Evolutionary conservation across 1,284 basidiomycete species (phyloP).

Genomic region (Ganoderma lingzhi): DNA sequence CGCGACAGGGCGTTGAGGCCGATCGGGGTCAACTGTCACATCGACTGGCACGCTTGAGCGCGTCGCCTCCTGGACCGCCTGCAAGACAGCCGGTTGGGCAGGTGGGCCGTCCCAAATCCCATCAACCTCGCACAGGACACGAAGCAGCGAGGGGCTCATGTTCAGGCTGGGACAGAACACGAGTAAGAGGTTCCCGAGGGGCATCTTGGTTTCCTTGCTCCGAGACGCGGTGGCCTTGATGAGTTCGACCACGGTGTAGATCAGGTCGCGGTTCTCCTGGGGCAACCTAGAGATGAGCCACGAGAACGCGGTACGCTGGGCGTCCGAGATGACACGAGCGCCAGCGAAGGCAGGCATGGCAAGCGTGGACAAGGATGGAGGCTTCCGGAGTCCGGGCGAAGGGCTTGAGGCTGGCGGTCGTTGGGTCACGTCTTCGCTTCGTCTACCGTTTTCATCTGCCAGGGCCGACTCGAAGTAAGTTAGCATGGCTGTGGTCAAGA

Average conservation of each 20-base stretch:
- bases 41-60: not conserved
- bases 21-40: not conserved
- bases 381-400: slow-evolving; percentile 63
- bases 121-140: slow-evolving; percentile 75
- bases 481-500: slow-evolving; percentile 74
- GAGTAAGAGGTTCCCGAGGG: slow-evolving; percentile 79
- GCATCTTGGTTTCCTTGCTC: slow-evolving; percentile 82
- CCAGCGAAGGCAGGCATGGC: slow-evolving; percentile 71
- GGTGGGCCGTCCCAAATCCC: slow-evolving; percentile 62
- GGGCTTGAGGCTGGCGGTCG: slow-evolving; percentile 47
- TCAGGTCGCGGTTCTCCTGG: slow-evolving; percentile 74
- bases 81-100: slow-evolving; percentile 9
- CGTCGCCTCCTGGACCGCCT: slow-evolving; percentile 5
- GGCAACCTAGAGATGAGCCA: slow-evolving; percentile 73
- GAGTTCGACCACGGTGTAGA: slow-evolving; percentile 76
- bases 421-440: slow-evolving; percentile 17
- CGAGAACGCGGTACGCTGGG: slow-evolving; percentile 59
- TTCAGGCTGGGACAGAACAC: slow-evolving; percentile 84
- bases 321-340: slow-evolving; percentile 63
- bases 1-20: not conserved
- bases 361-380: slow-evolving; percentile 79
- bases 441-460: slow-evolving; percentile 53
- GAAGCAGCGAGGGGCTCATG: slow-evolving; percentile 79
- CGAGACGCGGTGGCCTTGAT: slow-evolving; percentile 72
- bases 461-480: slow-evolving; percentile 82